Base-by-base conservation (phyloP, 768 basidiomycete genomes). In the Lepiota brunneoincarnata region DNA sequence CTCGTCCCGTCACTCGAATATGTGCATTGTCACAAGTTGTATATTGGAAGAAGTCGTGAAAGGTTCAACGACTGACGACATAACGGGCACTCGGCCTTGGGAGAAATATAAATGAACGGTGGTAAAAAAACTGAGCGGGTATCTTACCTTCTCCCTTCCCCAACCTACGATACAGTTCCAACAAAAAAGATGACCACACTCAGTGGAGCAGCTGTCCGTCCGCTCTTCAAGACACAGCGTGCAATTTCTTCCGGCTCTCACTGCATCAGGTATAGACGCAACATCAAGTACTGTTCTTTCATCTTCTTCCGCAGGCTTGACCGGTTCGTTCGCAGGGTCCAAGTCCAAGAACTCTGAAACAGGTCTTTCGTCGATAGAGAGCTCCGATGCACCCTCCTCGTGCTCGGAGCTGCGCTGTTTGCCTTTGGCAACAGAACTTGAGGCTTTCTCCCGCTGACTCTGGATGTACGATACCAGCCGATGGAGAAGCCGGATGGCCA, bases 91-190 rank as follows among this genome's bases (percentile, higher is more conserved):
- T 93, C 92, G 7, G 91, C 78, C 88, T 90, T 58, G 20, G 17
- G 37, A 52, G 39, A 18, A 7, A 57, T 42, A 59, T 53, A 37
- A 54, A 43, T 43, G n/a, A 28, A 37, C 23, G 26, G 35, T 14
- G 9, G 36, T 35, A 23, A 35, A 40, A 37, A 7, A 37, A 11
- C 23, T 35, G 28, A 45, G 31, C 49, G 50, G 34, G 12, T 38
- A 47, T 39, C 70, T 48, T 52, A 87, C 88, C 82, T 92, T 94
- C 67, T 94, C 92, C 65, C 87, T 75, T 12, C 88, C 91, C 92
- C 92, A 94, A 9, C 86, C 89, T 40, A 89, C 83, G 37, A 94
- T 90, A 61, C 92, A 94, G 60, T 77, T 83, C 92, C 92, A 94
- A 60, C 91, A 93, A 65, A 93, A 94, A 42, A 94, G 63, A 67